Percentiles rank a stretch among this genome's conserved stretches.
Conservation (phyloP, 768 basidiomycete species). For the Mycena floridula region DNA sequence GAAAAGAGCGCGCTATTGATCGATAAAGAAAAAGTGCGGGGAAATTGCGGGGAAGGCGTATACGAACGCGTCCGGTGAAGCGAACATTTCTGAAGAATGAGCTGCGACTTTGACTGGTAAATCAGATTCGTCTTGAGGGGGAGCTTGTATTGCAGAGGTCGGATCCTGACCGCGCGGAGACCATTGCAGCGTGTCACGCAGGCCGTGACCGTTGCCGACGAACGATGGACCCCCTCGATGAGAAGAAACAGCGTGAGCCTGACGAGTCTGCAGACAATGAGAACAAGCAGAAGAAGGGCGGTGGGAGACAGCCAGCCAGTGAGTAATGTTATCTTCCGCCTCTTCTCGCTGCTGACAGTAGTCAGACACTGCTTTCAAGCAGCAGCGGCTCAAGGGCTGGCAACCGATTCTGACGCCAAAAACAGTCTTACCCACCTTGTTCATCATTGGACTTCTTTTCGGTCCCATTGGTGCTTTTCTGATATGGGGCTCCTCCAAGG, state of each 20-base stretch:
- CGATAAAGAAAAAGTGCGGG: no score
- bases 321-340: constrained; percentile 21
- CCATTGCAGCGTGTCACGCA: constrained; percentile 30
- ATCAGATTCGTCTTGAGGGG: constrained; percentile 25
- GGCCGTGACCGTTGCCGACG: constrained; percentile 1
- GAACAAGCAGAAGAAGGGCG: constrained; percentile 76
- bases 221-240: constrained; percentile 53
- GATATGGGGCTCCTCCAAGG: constrained; percentile 78
- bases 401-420: constrained; percentile 98
- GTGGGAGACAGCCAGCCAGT: constrained; percentile 84
- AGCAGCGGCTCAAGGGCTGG: constrained; percentile 99
- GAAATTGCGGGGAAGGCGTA: no score
- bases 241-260: constrained; percentile 35
- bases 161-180: constrained; percentile 51
- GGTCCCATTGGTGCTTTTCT: constrained; percentile 94
- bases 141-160: constrained; percentile 35
- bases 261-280: constrained; percentile 31
- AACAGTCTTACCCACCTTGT: constrained; percentile 93
- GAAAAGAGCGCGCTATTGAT: no score
- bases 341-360: constrained; percentile 7
- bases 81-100: constrained; percentile 41
- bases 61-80: constrained; percentile 29
- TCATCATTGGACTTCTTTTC: constrained; percentile 91
- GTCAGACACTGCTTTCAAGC: constrained; percentile 96
- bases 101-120: constrained; percentile 37